Conservation (phyloP, 768 basidiomycete species). For the Termitomyces sp. region DNA sequence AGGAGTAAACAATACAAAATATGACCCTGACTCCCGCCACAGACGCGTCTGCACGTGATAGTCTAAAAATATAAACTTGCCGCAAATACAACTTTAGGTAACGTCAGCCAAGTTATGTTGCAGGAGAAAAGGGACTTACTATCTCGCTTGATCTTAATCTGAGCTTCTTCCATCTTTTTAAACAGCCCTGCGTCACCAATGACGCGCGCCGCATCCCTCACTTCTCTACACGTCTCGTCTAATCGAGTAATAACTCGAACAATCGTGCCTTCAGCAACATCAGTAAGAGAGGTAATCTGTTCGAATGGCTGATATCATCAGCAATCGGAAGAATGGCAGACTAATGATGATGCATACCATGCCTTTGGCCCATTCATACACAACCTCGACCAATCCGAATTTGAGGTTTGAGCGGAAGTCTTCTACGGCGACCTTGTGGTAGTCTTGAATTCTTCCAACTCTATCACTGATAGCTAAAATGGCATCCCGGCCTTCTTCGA, state of each 20-base stretch:
- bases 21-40: slow-evolving; percentile 4
- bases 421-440: slow-evolving; percentile 72
- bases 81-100: slow-evolving; percentile 72
- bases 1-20: slow-evolving; percentile 10
- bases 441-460: slow-evolving; percentile 77
- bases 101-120: slow-evolving; percentile 4
- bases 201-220: slow-evolving; percentile 93
- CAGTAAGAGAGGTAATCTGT: slow-evolving; percentile 89
- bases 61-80: slow-evolving; percentile 81
- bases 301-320: slow-evolving; percentile 73
- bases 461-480: slow-evolving; percentile 77
- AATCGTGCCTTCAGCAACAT: slow-evolving; percentile 95
- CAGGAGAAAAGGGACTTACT: slow-evolving; percentile 53
- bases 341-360: slow-evolving; percentile 61
- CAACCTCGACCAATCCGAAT: slow-evolving; percentile 91
- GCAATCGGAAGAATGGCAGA: background rate
- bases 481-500: slow-evolving; percentile 76
- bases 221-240: slow-evolving; percentile 96
- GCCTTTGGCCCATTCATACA: slow-evolving; percentile 99
- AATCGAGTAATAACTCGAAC: slow-evolving; percentile 94
- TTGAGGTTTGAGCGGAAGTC: slow-evolving; percentile 80
- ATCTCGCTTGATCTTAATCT: slow-evolving; percentile 91
- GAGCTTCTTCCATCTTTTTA: slow-evolving; percentile 97
- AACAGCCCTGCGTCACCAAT: slow-evolving; percentile 95
- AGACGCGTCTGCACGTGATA: slow-evolving; percentile 12